A percentile compares a stretch with the other conserved stretches of the same genome.
These are phyloP conservation scores for Herpetomonas muscarum DNA, from an alignment of 208 protist species.

Conservation along the genomic window DNA sequence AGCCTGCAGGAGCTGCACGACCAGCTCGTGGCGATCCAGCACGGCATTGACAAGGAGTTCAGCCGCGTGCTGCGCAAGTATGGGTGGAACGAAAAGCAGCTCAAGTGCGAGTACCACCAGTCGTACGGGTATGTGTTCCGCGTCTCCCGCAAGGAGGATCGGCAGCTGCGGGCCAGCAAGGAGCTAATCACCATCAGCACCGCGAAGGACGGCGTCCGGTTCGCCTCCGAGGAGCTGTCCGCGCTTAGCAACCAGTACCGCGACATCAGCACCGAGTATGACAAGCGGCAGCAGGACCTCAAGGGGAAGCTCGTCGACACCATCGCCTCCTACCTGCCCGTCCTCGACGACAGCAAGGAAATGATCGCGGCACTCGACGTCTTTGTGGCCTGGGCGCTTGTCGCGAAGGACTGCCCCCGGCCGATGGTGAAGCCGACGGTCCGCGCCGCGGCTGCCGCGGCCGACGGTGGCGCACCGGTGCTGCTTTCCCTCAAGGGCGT, in stretches of 20 bases:
- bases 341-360: constrained; percentile 93
- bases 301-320: constrained; percentile 92
- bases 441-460: not conserved
- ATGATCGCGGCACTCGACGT: constrained; percentile 95
- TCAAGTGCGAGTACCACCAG: constrained; percentile 89
- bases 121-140: constrained; percentile 90
- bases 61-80: constrained; percentile 50
- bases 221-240: constrained; percentile 84
- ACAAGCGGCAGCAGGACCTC: constrained; percentile 75
- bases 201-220: constrained; percentile 94
- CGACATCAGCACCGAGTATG: constrained; percentile 68
- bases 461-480: not conserved
- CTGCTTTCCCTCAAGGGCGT: constrained; percentile 70
- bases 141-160: constrained; percentile 90
- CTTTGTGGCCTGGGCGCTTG: constrained; percentile 87
- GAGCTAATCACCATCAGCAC: constrained; percentile 81
- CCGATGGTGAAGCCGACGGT: constrained; percentile 91
- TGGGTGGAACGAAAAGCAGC: constrained; percentile 83
- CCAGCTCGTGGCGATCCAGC: constrained; percentile 50
- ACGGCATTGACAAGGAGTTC: constrained; percentile 82
- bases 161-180: constrained; percentile 74
- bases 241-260: constrained; percentile 81
- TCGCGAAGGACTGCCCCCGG: constrained; percentile 79
- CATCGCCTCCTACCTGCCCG: constrained; percentile 91
- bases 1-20: constrained; percentile 83